Conservation (phyloP, 768 basidiomycete genomes). For the Auricularia cornea region DNA sequence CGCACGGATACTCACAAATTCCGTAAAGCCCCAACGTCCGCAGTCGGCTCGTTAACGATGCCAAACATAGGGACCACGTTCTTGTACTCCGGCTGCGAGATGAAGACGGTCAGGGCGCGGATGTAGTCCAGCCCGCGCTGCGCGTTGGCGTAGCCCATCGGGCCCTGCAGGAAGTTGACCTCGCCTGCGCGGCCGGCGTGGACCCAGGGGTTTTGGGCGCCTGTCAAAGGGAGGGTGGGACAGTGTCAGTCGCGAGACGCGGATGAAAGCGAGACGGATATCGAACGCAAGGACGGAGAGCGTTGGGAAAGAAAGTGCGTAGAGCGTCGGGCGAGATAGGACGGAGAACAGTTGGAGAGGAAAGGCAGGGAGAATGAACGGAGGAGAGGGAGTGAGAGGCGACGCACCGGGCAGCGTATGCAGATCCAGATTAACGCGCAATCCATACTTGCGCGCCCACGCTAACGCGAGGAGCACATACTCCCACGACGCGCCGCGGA, state of each 20-base stretch:
- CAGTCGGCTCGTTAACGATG: constrained; percentile 73
- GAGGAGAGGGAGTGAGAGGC: too few species aligned
- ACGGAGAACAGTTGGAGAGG: too few species aligned
- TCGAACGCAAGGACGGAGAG: constrained; percentile 56
- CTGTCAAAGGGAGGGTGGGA: not conserved
- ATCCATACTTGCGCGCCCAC: constrained; percentile 95
- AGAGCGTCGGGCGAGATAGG: constrained; percentile 17
- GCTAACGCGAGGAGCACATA: constrained; percentile 89
- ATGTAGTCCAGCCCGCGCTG: constrained; percentile 86
- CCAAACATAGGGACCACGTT: constrained; percentile 82
- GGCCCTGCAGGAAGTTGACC: constrained; percentile 67
- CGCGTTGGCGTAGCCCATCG: constrained; percentile 94
- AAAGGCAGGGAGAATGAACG: too few species aligned
- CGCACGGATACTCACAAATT: too few species aligned
- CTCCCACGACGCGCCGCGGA: constrained; percentile 74
- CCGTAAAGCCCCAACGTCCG: constrained; percentile 15
- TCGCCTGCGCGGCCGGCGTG: constrained; percentile 28
- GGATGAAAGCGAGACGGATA: not conserved
- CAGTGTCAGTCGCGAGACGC: constrained; percentile 27
- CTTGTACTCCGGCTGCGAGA: constrained; percentile 77
- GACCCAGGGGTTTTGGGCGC: not conserved
- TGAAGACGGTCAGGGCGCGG: constrained; percentile 84
- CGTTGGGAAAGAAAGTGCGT: constrained; percentile 46
- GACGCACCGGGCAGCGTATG: constrained; percentile 57
- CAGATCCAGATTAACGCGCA: constrained; percentile 88